Evolutionary conservation across 2,329 filamentous ascomycete species (phyloP), one percentile per base, ranked within the genome.

Genomic region (Aspergillus uvarum): DNA sequence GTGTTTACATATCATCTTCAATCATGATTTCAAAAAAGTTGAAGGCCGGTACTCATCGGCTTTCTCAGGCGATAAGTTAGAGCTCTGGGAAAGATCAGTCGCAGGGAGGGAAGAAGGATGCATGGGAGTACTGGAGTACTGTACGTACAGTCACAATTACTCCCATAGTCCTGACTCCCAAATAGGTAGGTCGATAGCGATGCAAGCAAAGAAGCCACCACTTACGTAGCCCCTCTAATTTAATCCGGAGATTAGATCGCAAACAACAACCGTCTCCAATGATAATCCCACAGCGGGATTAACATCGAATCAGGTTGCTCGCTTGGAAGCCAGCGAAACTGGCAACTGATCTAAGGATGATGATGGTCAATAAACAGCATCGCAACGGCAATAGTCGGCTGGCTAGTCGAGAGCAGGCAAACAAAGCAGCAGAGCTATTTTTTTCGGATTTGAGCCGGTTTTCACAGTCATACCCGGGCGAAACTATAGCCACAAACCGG

Each of bases 191-290:
- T 44, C 38, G 38, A 44, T 16, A 44, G 38, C 38, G 38, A 44
- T 44, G 14, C 14, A 19, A 44, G 38, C 38, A 44, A 44, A 44
- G 16, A n/a, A 16, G 16, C 16, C 19, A 44, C 51, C 32, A 53
- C 32, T 44, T 53, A 53, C 51, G 51, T 53, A 53, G 32, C 22
- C 21, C 32, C 38, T 44, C 16, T 32, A 53, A 53, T 53, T n/a
- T 29, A 47, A 26, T 19, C 32, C 32, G 51, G 51, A 53, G 51
- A 53, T 42, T 52, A 38, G 51, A 21, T 53, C 26, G 22, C 48
- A 50, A 50, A 50, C 48, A 44, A 44, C 5, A 19, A 44, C 6
- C 14, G 7, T 19, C 6, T 7, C 16, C 24, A 12, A 44, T 16
- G 12, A 26, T 24, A 12, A 16, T 35, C 32, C 32, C 38, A 19